Conservation (phyloP, 352 stramenopile genomes). For the Phytophthora nicotianae region DNA sequence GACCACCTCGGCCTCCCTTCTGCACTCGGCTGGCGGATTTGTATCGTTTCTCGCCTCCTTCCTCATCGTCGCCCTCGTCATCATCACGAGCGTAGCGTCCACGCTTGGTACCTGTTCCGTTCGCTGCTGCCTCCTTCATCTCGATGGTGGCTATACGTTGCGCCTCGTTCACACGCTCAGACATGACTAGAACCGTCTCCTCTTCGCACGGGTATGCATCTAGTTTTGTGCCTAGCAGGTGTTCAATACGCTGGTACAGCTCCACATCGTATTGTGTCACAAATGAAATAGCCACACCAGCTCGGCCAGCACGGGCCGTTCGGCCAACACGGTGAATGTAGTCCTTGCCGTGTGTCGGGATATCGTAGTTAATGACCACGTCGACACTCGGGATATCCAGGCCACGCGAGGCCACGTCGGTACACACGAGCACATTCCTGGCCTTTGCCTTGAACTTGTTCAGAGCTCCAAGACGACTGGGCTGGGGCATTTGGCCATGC, state of each 20-base stretch:
- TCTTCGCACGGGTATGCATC: slow-evolving; percentile 89
- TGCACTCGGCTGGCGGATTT: slow-evolving; percentile 74
- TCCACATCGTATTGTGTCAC: slow-evolving; percentile 99
- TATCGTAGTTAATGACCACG: slow-evolving; percentile 99
- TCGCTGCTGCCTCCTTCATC: slow-evolving; percentile 83
- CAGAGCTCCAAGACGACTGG: slow-evolving; percentile 96
- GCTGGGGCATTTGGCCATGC: slow-evolving; percentile 98
- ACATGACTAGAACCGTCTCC: slow-evolving; percentile 96
- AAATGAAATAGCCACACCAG: slow-evolving; percentile 95
- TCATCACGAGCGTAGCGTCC: slow-evolving; percentile 65
- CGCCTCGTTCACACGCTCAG: slow-evolving; percentile 97
- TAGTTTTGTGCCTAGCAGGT: slow-evolving; percentile 87
- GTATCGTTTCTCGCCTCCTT: slow-evolving; percentile 70
- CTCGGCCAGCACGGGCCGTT: slow-evolving; percentile 95
- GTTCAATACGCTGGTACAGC: slow-evolving; percentile 97
- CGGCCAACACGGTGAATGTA: slow-evolving; percentile 99
- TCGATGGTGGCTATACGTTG: slow-evolving; percentile 94
- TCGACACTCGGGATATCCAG: slow-evolving; percentile 98
- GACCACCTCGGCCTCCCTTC: slow-evolving; percentile 39
- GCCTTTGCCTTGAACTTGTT: slow-evolving; percentile 97
- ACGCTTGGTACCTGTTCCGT: slow-evolving; percentile 57
- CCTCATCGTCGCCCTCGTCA: slow-evolving; percentile 42
- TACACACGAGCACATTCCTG: slow-evolving; percentile 90
- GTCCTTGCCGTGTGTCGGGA: slow-evolving; percentile 98
- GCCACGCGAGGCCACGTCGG: slow-evolving; percentile 90